Evolutionary conservation across 805 yeast genomes (phyloP).

Genomic region (Wickerhamomyces kurtzmanii): DNA sequence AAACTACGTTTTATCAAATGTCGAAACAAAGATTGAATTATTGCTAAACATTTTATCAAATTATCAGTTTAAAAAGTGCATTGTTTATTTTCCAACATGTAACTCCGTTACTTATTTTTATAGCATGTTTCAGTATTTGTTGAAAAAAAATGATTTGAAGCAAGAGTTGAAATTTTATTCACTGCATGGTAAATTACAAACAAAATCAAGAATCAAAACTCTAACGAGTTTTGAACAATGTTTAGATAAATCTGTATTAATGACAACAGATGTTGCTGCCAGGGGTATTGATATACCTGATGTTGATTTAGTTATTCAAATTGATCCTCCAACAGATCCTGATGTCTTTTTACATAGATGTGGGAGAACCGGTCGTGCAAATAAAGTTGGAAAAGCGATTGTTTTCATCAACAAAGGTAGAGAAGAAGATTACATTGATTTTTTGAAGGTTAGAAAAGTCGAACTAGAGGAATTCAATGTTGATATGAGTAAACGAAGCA

Average conservation of each 20-base stretch:
- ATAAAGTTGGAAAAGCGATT: constrained; percentile 70
- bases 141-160: constrained; percentile 13
- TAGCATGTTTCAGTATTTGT: constrained; percentile 35
- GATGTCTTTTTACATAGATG: constrained; percentile 87
- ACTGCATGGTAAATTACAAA: constrained; percentile 84
- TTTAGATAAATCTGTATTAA: constrained; percentile 42
- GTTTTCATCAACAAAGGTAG: constrained; percentile 64
- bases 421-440: constrained; percentile 75
- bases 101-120: constrained; percentile 73
- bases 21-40: constrained; percentile 51
- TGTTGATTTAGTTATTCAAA: constrained; percentile 86
- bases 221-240: constrained; percentile 48
- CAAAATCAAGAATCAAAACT: constrained; percentile 70
- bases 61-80: constrained; percentile 62
- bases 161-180: constrained; percentile 45
- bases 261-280: constrained; percentile 98
- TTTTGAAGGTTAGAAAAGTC: constrained; percentile 66
- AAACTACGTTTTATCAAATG: constrained; percentile 47
- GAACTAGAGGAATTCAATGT: constrained; percentile 30
- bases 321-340: constrained; percentile 93
- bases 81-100: constrained; percentile 92
- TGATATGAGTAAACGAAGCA: constrained; percentile 6
- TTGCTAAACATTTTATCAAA: constrained; percentile 43
- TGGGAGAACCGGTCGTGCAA: constrained; percentile 94
- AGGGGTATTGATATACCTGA: constrained; percentile 94